Evolutionary conservation across 2,329 filamentous ascomycete genomes (phyloP), one percentile per base, ranked within the genome.

Genomic region (Botryosphaeria dothidea): DNA sequence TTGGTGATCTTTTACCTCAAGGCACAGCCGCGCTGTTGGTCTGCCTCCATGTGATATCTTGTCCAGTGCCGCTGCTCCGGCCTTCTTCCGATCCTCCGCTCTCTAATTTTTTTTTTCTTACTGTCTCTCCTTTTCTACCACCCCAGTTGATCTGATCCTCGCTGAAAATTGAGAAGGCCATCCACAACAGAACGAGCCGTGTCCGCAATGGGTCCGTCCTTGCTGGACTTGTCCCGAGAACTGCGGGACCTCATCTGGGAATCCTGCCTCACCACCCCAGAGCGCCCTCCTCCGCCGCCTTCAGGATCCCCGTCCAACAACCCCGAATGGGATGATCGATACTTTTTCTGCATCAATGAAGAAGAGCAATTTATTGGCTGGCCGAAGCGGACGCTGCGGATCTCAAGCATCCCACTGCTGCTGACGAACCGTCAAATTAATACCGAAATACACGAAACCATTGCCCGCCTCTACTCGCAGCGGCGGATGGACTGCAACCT

Each of bases 241-340:
- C n/a, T 63, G 6, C 60, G 60, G 23, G 60, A 63, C 48, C 19
- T 43, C 17, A 45, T 63, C 27, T 63, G 60, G 60, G 60, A 63
- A 45, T 52, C 17, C 27, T 63, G 60, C 49, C 60, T 63, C 34
- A 54, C 60, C 1, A 43, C 15, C 4, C 60, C 60, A 6, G 34
- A 36, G 2, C 8, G 11, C 8, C 38, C 38, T 21, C 54, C 54
- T 3, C 25, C 36, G 4, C 23, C 38, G 38, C 54, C 38, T 8
- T 23, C 36, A 3, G 54, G 54, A 9, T 19, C 34, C 23, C 25
- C 21, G n/a, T 29, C 13, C 6, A 21, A 38, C 31, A 56, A 56
- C 25, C 19, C 21, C 9, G 52, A 56, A 21, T 56, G 52, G 52
- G 19, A 56, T 21, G 36, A 58, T 6, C 54, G 36, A 3, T 58